Conservation (phyloP, 257 asterid genomes). For the Rubia yunnanensis region DNA sequence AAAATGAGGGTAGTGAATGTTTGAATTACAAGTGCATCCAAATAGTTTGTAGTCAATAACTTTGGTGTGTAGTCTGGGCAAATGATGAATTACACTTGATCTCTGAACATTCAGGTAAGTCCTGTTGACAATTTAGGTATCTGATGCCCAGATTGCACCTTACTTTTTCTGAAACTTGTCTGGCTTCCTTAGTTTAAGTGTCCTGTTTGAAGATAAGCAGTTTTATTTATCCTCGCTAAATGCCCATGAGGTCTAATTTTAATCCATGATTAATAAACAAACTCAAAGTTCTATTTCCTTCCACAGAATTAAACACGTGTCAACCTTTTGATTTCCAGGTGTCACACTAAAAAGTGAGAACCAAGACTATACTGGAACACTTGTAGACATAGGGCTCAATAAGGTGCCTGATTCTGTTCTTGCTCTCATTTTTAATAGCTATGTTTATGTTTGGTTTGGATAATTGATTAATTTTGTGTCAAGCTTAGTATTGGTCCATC, state of each 20-base stretch:
- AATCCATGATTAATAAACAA: background rate
- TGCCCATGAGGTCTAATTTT: background rate
- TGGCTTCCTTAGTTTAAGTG: background rate
- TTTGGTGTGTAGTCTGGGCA: slow-evolving; percentile 49
- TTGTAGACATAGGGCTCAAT: slow-evolving; percentile 87
- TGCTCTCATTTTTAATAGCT: background rate
- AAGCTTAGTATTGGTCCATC: background rate
- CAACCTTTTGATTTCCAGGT: slow-evolving; percentile 32
- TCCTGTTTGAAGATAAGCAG: background rate
- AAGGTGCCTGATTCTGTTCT: slow-evolving; percentile 40
- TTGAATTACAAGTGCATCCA: background rate
- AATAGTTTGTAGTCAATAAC: background rate
- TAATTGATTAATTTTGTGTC: slow-evolving; percentile 1
- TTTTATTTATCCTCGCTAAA: background rate
- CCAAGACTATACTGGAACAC: slow-evolving; percentile 42
- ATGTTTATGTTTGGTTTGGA: background rate
- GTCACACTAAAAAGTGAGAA: slow-evolving; percentile 46
- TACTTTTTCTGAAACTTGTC: slow-evolving; percentile 1
- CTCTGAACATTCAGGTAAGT: slow-evolving; percentile 89
- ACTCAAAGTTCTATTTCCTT: background rate
- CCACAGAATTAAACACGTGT: background rate
- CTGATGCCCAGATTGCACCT: slow-evolving; percentile 70
- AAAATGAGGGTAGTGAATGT: background rate
- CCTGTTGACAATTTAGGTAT: slow-evolving; percentile 40
- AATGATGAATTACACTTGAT: slow-evolving; percentile 94